These are phyloP conservation scores for Xylaria sp. DNA, from an alignment of 2,329 filamentous ascomycete genomes.

Conservation along the genomic window DNA sequence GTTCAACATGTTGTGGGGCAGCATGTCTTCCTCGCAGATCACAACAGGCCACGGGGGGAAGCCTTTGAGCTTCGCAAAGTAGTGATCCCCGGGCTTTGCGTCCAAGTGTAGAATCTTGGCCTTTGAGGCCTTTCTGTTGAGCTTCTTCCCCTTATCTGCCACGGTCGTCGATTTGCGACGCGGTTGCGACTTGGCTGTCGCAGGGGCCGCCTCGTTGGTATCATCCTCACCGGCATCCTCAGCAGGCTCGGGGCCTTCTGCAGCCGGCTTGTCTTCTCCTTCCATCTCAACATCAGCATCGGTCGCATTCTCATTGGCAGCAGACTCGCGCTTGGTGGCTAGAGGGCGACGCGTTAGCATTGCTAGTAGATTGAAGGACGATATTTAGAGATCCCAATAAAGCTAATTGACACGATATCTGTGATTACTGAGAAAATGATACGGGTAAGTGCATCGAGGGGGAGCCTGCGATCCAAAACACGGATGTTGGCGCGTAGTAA, in stretches of 20 bases:
- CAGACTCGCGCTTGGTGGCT: conserved; percentile 32
- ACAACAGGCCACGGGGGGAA: conserved; percentile 95
- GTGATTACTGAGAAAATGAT: not conserved
- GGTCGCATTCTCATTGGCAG: conserved; percentile 42
- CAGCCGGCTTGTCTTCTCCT: conserved; percentile 46
- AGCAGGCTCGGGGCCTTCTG: conserved; percentile 40
- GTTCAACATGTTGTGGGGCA: conserved; percentile 80
- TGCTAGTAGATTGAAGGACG: not conserved
- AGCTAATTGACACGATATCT: not conserved
- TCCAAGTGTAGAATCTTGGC: conserved; percentile 77
- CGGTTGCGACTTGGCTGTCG: conserved; percentile 55
- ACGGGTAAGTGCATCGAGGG: conserved; percentile 1
- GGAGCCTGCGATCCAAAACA: conserved; percentile 6
- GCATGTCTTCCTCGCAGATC: conserved; percentile 93
- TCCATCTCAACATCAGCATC: conserved; percentile 49
- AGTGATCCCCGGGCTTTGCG: conserved; percentile 90
- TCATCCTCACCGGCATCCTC: conserved; percentile 31
- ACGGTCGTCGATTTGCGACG: conserved; percentile 79
- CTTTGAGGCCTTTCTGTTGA: conserved; percentile 87
- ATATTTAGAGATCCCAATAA: conserved; percentile 10
- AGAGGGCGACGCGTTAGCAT: conserved; percentile 24
- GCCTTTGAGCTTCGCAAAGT: conserved; percentile 92
- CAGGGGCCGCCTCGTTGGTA: conserved; percentile 34
- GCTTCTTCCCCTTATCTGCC: conserved; percentile 79
- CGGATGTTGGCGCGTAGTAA: conserved; percentile 1